A percentile compares a stretch with the other conserved stretches of the same genome.
These are phyloP conservation scores for Podaxis sp. DNA, from an alignment of 768 basidiomycete genomes.

Conservation along the genomic window DNA sequence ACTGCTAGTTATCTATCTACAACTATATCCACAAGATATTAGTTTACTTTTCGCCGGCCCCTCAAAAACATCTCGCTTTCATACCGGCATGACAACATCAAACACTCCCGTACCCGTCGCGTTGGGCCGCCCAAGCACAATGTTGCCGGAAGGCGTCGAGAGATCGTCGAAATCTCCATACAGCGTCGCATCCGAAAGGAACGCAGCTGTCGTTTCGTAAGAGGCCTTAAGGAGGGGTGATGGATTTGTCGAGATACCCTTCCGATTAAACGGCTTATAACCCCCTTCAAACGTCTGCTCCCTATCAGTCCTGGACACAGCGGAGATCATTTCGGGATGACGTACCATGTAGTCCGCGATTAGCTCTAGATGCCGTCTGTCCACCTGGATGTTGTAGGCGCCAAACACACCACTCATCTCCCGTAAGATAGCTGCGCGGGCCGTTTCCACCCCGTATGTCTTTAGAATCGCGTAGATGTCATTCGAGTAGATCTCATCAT, in stretches of 20 bases:
- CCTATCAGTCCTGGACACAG: slow-evolving; percentile 1
- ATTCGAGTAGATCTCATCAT: slow-evolving; percentile 86
- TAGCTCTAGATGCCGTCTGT: slow-evolving; percentile 89
- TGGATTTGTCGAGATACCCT: slow-evolving; percentile 87
- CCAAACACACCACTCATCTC: slow-evolving; percentile 93
- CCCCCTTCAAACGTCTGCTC: slow-evolving; percentile 95
- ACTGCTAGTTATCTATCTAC: slow-evolving; percentile 6
- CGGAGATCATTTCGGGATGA: slow-evolving; percentile 24
- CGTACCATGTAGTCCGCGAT: slow-evolving; percentile 99
- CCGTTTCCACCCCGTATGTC: slow-evolving; percentile 97
- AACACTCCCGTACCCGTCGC: slow-evolving; percentile 95
- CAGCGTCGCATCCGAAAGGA: slow-evolving; percentile 92
- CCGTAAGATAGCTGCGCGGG: slow-evolving; percentile 83
- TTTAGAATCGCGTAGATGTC: slow-evolving; percentile 90
- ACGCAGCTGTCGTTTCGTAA: slow-evolving; percentile 92
- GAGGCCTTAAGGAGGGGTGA: slow-evolving; percentile 98
- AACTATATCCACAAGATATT: slow-evolving; percentile 14
- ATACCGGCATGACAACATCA: slow-evolving; percentile 70
- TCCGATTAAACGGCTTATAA: slow-evolving; percentile 97
- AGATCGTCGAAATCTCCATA: slow-evolving; percentile 96
- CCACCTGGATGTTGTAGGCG: slow-evolving; percentile 94
- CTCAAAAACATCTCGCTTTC: slow-evolving; percentile 17
- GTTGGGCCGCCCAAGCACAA: slow-evolving; percentile 87
- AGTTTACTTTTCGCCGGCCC: slow-evolving; percentile 14
- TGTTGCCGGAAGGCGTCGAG: slow-evolving; percentile 84